Conservation (phyloP, 768 basidiomycete genomes). For the Psilocybe azurescens region DNA sequence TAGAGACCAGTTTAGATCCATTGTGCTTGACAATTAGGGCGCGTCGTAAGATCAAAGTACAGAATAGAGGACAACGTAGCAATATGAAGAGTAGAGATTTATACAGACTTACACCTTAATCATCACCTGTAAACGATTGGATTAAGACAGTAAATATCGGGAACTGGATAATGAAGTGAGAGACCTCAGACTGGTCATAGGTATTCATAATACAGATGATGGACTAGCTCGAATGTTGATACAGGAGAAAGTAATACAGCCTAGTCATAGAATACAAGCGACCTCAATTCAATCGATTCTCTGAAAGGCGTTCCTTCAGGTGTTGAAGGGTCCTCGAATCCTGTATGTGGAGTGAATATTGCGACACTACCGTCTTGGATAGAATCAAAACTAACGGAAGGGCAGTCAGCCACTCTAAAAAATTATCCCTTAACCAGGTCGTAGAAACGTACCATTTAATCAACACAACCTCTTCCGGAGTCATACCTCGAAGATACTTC, state of each 20-base stretch:
- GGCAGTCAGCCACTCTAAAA: background rate
- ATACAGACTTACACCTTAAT: too few relatives aligned
- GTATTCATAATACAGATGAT: background rate
- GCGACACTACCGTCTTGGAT: constrained; percentile 51
- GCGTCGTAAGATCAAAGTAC: too few relatives aligned
- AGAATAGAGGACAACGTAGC: too few relatives aligned
- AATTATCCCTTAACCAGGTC: too few relatives aligned
- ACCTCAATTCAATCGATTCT: constrained; percentile 64
- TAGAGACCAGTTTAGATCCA: too few relatives aligned
- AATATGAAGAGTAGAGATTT: too few relatives aligned
- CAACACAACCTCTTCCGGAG: constrained; percentile 52
- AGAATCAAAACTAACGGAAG: constrained; percentile 28
- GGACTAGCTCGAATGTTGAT: background rate
- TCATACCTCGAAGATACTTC: constrained; percentile 52
- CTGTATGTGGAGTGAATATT: constrained; percentile 63
- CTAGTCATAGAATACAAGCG: constrained; percentile 63
- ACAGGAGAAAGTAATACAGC: too few relatives aligned
- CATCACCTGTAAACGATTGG: too few relatives aligned
- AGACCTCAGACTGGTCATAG: too few relatives aligned
- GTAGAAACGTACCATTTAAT: constrained; percentile 48
- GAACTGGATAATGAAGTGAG: too few relatives aligned
- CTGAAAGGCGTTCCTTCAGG: constrained; percentile 51
- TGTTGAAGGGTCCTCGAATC: constrained; percentile 57
- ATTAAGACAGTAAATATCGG: too few relatives aligned
- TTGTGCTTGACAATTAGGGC: too few relatives aligned